Evolutionary conservation across 2,329 filamentous ascomycete species (phyloP).

Genomic region (Lachnellula hyalina): DNA sequence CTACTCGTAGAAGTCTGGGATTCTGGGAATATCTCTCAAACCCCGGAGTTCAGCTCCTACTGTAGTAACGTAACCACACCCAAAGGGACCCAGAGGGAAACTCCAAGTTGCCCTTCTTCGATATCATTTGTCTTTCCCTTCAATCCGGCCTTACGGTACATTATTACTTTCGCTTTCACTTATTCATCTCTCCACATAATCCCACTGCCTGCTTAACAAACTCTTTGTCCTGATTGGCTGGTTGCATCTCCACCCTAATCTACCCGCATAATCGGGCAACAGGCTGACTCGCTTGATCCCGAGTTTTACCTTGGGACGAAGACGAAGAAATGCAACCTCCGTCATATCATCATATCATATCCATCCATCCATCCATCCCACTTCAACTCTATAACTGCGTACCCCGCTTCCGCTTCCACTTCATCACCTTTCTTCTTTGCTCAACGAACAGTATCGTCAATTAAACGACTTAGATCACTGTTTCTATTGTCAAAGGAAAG

Average conservation of each 20-base stretch:
- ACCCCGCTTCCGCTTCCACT: not conserved
- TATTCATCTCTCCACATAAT: not conserved
- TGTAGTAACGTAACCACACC: too few relatives aligned
- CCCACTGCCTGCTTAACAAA: not conserved
- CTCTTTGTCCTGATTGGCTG: not conserved
- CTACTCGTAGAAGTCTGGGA: too few relatives aligned
- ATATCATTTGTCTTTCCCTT: not conserved
- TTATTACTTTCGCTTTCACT: not conserved
- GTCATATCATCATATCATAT: not conserved
- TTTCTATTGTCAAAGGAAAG: too few relatives aligned
- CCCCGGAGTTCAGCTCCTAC: too few relatives aligned
- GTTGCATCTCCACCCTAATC: conserved; percentile 3
- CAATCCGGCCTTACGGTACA: not conserved
- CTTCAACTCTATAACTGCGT: not conserved
- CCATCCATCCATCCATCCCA: not conserved
- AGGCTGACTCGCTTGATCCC: conserved; percentile 6
- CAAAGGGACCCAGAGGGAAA: too few relatives aligned
- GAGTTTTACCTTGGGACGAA: conserved; percentile 7
- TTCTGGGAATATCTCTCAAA: too few relatives aligned
- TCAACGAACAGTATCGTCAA: not conserved
- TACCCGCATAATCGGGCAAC: conserved; percentile 7
- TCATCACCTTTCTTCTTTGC: not conserved
- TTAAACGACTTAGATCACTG: not conserved
- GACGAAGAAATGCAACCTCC: not conserved
- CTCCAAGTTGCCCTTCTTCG: too few relatives aligned